Percentiles rank a stretch among this genome's conserved stretches.
Evolutionary conservation across 2,329 filamentous ascomycete species (phyloP).

Genomic region (Helotiales sp.): DNA sequence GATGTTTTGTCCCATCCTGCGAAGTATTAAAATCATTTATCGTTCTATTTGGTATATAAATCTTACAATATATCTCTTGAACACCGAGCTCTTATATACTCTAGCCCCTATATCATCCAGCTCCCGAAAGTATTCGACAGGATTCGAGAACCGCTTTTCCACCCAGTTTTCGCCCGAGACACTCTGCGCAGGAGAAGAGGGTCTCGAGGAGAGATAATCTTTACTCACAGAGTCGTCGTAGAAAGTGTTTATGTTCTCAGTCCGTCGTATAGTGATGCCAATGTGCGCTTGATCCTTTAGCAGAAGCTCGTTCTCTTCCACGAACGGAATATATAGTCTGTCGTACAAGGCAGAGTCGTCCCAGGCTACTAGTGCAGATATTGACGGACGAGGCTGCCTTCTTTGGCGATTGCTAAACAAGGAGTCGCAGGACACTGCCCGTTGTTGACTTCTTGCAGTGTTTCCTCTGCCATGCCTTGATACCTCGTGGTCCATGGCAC

Average conservation of each 20-base stretch:
- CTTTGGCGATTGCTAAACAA: not conserved
- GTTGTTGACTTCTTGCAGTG: not conserved
- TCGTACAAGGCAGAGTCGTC: not conserved
- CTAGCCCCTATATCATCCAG: slow-evolving; percentile 1
- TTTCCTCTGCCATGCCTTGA: not conserved
- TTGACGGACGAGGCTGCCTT: not conserved
- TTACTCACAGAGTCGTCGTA: not conserved
- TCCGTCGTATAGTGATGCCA: not conserved
- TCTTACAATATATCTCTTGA: slow-evolving; percentile 1
- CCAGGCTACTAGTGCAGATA: not conserved
- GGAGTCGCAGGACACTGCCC: not conserved
- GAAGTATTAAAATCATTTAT: not conserved
- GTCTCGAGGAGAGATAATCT: not conserved
- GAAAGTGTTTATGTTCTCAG: not conserved
- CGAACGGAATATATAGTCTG: not conserved
- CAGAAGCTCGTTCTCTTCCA: not conserved
- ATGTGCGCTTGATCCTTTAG: not conserved
- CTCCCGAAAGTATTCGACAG: slow-evolving; percentile 6
- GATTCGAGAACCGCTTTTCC: not conserved
- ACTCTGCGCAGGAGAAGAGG: not conserved
- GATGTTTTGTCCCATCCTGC: slow-evolving; percentile 2
- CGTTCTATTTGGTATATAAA: not conserved
- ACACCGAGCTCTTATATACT: not conserved
- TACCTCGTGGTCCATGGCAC: not conserved
- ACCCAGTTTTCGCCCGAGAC: not conserved